A percentile compares a stretch with the other conserved stretches of the same genome.
Conservation (phyloP, 1,139 yeast species). For the Yamadazyma sp. region DNA sequence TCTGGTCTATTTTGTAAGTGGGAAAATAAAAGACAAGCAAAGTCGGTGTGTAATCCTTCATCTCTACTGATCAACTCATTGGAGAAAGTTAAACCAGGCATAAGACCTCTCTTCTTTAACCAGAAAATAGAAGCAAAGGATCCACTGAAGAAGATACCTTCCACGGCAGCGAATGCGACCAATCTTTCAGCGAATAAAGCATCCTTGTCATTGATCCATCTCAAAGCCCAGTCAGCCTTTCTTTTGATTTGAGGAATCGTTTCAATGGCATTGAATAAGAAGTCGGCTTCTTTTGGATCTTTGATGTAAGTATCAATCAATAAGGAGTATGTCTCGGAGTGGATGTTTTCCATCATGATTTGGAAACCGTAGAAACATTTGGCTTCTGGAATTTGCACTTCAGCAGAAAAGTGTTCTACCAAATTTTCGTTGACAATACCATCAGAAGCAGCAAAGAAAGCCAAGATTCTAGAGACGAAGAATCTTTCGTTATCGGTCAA, state of each 20-base stretch:
- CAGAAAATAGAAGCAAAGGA: conserved; percentile 97
- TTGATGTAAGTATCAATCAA: conserved; percentile 92
- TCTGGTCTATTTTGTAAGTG: conserved; percentile 90
- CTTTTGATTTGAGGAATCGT: conserved; percentile 90
- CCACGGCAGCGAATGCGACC: conserved; percentile 98
- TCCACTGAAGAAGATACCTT: conserved; percentile 97
- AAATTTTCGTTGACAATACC: conserved; percentile 97
- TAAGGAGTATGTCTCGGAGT: conserved; percentile 93
- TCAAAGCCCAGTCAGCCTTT: conserved; percentile 97
- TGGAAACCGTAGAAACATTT: conserved; percentile 99
- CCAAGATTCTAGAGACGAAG: conserved; percentile 87
- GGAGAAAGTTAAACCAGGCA: conserved; percentile 98
- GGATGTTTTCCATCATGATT: conserved; percentile 99
- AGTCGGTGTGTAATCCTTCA: conserved; percentile 98
- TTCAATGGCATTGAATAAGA: conserved; percentile 89
- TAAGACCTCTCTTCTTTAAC: conserved; percentile 95
- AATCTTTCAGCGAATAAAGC: conserved; percentile 93
- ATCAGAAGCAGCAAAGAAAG: conserved; percentile 98
- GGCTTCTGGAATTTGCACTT: conserved; percentile 97
- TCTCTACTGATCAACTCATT: conserved; percentile 97
- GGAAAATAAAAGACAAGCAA: conserved; percentile 91
- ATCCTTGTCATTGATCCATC: conserved; percentile 88
- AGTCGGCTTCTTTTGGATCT: conserved; percentile 89
- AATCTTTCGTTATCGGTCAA: conserved; percentile 87
- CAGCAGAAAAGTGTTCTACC: conserved; percentile 95